Evolutionary conservation across 2,329 filamentous ascomycete species (phyloP).

Genomic region (Tolypocladium guangdongense): DNA sequence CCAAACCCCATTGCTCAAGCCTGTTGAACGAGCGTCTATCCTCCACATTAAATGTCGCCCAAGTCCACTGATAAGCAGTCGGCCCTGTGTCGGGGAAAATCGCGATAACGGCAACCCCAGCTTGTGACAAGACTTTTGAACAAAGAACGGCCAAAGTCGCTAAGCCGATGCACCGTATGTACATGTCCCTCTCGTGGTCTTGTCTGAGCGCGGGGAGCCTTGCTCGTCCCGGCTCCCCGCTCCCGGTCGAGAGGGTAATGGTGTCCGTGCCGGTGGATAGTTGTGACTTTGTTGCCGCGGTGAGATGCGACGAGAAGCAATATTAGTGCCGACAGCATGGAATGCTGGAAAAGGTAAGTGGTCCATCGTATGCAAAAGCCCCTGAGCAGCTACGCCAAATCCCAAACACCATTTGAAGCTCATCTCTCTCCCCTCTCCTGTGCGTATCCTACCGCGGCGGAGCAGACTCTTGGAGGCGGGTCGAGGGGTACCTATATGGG

Average conservation of each 20-base stretch:
- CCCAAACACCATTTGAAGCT: neutral
- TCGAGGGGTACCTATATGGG: slow-evolving; percentile 2
- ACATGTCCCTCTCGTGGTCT: neutral
- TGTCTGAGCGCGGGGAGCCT: neutral
- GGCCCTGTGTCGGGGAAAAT: neutral
- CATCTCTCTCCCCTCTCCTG: neutral
- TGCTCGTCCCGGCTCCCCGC: neutral
- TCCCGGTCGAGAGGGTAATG: neutral
- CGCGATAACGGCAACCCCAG: neutral
- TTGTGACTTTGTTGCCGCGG: neutral
- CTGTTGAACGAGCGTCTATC: neutral
- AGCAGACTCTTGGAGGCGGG: neutral
- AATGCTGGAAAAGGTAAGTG: neutral
- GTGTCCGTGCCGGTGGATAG: neutral
- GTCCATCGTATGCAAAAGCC: neutral
- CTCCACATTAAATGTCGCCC: neutral
- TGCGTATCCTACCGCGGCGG: neutral
- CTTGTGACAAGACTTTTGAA: neutral
- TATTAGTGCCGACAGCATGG: neutral
- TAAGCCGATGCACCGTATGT: neutral
- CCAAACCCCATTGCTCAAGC: neutral
- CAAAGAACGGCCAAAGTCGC: neutral
- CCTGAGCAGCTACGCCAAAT: neutral
- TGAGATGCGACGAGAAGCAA: neutral
- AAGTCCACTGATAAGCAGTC: neutral